Conservation (phyloP, 108 stramenopile genomes). For the Cyclotella distinguenda region DNA sequence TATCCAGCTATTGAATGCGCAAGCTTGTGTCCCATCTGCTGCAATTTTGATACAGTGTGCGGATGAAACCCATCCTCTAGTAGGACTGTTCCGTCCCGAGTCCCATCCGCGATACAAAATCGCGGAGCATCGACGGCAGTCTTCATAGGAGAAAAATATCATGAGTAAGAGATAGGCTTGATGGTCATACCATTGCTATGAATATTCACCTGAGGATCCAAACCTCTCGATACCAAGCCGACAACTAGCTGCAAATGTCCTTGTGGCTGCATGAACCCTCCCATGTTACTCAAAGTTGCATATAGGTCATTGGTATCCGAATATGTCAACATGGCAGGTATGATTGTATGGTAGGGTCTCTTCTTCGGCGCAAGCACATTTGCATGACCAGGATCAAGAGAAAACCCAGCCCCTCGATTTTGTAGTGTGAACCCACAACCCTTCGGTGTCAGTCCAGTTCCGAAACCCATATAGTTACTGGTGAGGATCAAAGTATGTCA, state of each 20-base stretch:
- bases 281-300: slow-evolving; percentile 93
- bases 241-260: slow-evolving; percentile 93
- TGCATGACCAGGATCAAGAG: slow-evolving; percentile 75
- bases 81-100: slow-evolving; percentile 61
- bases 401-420: slow-evolving; percentile 92
- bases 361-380: slow-evolving; percentile 85
- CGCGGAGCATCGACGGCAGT: slow-evolving; percentile 91
- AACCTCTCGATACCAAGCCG: slow-evolving; percentile 67
- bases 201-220: slow-evolving; percentile 70
- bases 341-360: slow-evolving; percentile 97
- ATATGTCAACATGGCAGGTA: slow-evolving; percentile 88
- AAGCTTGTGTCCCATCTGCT: slow-evolving; percentile 69
- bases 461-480: slow-evolving; percentile 94
- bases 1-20: slow-evolving; percentile 56
- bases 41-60: slow-evolving; percentile 57
- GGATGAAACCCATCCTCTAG: slow-evolving; percentile 73
- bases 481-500: too few species aligned
- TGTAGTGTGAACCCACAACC: slow-evolving; percentile 95
- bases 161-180: neutral
- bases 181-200: neutral
- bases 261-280: slow-evolving; percentile 98
- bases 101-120: slow-evolving; percentile 90
- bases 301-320: slow-evolving; percentile 81
- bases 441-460: slow-evolving; percentile 89
- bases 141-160: slow-evolving; percentile 13